Evolutionary conservation across 441 rosid species (phyloP).

Genomic region (Codiaeum variegatum): DNA sequence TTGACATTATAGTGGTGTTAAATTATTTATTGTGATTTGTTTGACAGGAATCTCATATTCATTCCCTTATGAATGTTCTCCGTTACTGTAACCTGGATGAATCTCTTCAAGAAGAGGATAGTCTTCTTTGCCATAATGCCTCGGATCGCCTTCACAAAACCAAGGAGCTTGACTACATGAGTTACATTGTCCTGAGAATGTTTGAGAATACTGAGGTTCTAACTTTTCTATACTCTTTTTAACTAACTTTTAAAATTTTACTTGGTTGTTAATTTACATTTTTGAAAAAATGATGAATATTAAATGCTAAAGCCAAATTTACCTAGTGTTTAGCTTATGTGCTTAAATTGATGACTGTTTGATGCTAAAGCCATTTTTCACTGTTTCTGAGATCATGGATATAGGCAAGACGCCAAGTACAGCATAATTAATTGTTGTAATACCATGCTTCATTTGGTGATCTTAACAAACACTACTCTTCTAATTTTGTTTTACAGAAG

Average conservation of each 20-base stretch:
- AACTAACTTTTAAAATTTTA: not conserved
- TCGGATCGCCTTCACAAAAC: slow-evolving; percentile 87
- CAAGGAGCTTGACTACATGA: slow-evolving; percentile 99
- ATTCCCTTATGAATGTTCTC: slow-evolving; percentile 96
- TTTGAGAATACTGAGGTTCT: slow-evolving; percentile 86
- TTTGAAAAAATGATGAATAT: not conserved
- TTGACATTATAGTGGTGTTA: not conserved
- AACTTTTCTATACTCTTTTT: slow-evolving; percentile 8
- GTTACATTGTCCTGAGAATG: slow-evolving; percentile 92
- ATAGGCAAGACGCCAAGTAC: too few species aligned
- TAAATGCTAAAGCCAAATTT: not conserved
- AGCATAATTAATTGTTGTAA: not conserved
- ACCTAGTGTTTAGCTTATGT: not conserved
- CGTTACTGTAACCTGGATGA: slow-evolving; percentile 98
- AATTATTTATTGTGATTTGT: slow-evolving; percentile 13
- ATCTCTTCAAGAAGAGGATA: slow-evolving; percentile 91
- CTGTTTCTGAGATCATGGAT: not conserved
- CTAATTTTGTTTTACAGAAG: slow-evolving; percentile 40
- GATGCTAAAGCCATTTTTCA: not conserved
- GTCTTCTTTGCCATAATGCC: slow-evolving; percentile 75
- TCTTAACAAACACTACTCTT: slow-evolving; percentile 2
- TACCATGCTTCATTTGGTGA: not conserved
- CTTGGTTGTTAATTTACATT: not conserved
- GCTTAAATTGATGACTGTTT: too few species aligned
- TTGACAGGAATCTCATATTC: slow-evolving; percentile 95